Percentiles rank a stretch among this genome's conserved stretches.
phyloP scores from a whole-genome alignment of 441 rosid species.

The Breynia disticha region DNA sequence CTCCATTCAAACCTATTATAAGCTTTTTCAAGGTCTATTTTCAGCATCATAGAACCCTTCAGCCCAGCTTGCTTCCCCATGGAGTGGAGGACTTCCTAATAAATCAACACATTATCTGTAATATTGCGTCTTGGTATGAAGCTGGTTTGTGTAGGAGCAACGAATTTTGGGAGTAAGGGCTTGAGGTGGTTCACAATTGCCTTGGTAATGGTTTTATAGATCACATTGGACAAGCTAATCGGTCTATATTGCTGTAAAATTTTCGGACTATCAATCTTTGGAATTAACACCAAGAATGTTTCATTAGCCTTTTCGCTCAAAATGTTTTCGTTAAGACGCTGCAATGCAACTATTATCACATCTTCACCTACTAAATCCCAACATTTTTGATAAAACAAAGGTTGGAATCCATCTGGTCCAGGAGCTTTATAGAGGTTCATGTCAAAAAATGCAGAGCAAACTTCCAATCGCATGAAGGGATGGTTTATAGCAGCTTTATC shows the following conservation, averaged over 20 bases:
- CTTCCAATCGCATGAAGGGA: not conserved
- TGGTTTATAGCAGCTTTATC: too few species aligned
- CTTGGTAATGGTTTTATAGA: not conserved
- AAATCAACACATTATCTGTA: not conserved
- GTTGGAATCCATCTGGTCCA: conserved; percentile 1
- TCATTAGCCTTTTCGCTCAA: not conserved
- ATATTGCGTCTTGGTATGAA: conserved; percentile 2
- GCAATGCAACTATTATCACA: not conserved
- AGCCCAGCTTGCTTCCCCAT: not conserved
- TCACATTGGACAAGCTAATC: not conserved
- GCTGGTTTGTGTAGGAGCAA: not conserved
- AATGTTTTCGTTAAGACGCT: not conserved
- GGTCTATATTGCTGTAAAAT: not conserved
- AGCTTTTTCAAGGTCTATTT: not conserved
- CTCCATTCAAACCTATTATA: not conserved
- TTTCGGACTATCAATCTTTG: not conserved
- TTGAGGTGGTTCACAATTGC: not conserved
- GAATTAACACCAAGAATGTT: not conserved
- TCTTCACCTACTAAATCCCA: not conserved
- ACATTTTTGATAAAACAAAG: not conserved
- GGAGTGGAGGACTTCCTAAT: not conserved
- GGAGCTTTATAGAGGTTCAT: not conserved
- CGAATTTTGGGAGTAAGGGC: not conserved
- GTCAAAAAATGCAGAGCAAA: not conserved
- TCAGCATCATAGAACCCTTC: not conserved